Evolutionary conservation across 495 filamentous ascomycete genomes (phyloP), one percentile per base, ranked within the genome.

Genomic region (Xylona heveae): DNA sequence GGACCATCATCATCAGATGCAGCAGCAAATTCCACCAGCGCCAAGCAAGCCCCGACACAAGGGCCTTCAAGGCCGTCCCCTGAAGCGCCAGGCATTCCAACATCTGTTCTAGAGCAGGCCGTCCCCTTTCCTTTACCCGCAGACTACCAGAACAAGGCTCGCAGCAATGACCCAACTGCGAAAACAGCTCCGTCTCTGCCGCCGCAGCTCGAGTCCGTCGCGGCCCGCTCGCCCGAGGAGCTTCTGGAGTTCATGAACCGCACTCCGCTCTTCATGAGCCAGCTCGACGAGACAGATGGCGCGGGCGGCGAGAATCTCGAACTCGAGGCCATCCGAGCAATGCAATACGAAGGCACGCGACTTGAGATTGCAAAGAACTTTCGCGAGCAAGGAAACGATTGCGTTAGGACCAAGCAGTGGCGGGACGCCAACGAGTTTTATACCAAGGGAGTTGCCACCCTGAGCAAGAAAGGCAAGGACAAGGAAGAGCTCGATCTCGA

Each of bases 191-290:
- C 32, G 19, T 19, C 20, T 8, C 49, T 78, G 14, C 71, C 78
- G 7, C 72, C 75, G 0, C 55, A 46, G 15, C 59, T 74, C 55
- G 67, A 67, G 3, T 58, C 65, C 24, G 53, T 68, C 19, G 51
- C 57, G 13, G 61, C 63, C 37, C 66, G 78, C 48, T 68, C 72
- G 2, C 58, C 66, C 1, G 73, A 79, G 23, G 76, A 90, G 39
- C 57, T 88, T 8, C 47, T 77, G 15, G 58, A 62, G 16, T 73
- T 82, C 41, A 59, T 93, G 51, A 83, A 82, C 46, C 67, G 71
- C 42, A 71, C 68, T 8, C 88, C 90, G 4, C 59, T 97, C 19
- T 97, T 97, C 58, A 97, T 97, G 88, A 94, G 79, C 4, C 66
- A 74, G 39, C 65, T 94, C 7, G 77, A 81, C 39, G 74, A 84